A percentile compares a stretch with the other conserved stretches of the same genome.
phyloP scores from a whole-genome alignment of 2,329 filamentous ascomycete species.

The Microascus cirrosus region DNA sequence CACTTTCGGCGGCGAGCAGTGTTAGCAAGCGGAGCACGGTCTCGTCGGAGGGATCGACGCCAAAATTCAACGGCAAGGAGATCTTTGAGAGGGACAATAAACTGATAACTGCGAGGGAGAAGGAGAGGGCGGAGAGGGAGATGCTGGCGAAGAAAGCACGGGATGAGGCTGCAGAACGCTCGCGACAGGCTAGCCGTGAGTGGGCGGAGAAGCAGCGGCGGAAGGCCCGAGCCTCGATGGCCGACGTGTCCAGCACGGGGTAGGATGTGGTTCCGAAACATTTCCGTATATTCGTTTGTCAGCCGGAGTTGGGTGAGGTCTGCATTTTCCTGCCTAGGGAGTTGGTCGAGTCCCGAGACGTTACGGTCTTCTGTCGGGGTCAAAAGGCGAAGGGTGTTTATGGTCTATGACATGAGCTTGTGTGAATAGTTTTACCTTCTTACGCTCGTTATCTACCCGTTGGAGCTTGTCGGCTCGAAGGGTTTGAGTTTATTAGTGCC shows the following conservation, averaged over 20 bases:
- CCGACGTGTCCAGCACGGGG: neutral
- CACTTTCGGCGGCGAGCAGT: constrained; percentile 14
- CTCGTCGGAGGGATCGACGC: constrained; percentile 36
- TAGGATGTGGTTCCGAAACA: neutral
- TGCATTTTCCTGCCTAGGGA: neutral
- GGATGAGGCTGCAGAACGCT: constrained; percentile 50
- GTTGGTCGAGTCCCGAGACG: neutral
- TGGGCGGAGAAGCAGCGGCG: constrained; percentile 49
- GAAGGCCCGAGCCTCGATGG: constrained; percentile 18
- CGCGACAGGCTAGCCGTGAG: constrained; percentile 45
- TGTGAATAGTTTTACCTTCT: constrained; percentile 1
- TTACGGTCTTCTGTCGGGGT: neutral
- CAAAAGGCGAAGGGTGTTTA: neutral
- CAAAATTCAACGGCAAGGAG: constrained; percentile 40
- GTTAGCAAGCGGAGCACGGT: constrained; percentile 34
- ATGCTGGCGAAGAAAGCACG: constrained; percentile 40
- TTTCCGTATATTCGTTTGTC: neutral
- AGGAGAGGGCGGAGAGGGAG: constrained; percentile 44
- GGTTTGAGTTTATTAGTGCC: neutral
- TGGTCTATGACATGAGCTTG: neutral
- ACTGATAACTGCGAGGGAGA: constrained; percentile 33
- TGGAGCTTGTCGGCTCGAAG: neutral
- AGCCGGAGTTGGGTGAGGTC: neutral
- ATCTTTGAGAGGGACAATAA: constrained; percentile 42
- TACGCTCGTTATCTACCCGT: neutral